These are phyloP conservation scores for Sporothrix humicola DNA, from an alignment of 2,329 filamentous ascomycete genomes.

Conservation along the genomic window DNA sequence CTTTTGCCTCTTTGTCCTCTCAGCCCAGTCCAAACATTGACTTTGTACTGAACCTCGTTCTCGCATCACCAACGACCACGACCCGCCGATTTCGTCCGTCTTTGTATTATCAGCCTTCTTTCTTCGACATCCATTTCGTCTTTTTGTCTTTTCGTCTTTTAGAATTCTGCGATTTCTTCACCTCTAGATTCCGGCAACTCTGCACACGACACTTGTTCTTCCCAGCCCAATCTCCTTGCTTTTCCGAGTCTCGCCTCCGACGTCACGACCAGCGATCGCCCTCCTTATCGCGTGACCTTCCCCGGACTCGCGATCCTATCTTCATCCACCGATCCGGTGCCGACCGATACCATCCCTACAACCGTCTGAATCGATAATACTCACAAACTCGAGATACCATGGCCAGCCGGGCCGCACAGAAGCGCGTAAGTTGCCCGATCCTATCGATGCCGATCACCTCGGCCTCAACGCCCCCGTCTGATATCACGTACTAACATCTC, in stretches of 20 bases:
- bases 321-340: not conserved
- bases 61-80: not conserved
- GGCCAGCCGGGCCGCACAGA: slow-evolving; percentile 75
- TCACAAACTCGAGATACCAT: slow-evolving; percentile 49
- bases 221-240: not conserved
- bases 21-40: not conserved
- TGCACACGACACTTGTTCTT: not conserved
- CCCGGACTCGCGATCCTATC: not conserved
- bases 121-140: not conserved
- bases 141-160: not conserved
- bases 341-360: not conserved
- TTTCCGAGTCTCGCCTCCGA: not conserved
- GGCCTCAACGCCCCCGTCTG: not conserved
- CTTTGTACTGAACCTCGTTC: not conserved
- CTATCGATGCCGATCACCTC: not conserved
- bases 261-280: not conserved
- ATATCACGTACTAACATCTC: not conserved
- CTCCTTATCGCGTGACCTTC: slow-evolving; percentile 12
- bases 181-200: no score
- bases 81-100: slow-evolving; percentile 7
- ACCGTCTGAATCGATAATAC: not conserved
- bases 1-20: slow-evolving; percentile 20
- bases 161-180: not conserved
- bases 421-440: slow-evolving; percentile 60
- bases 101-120: not conserved